Evolutionary conservation across 176 grass and related monocot species (phyloP), one percentile per base, ranked within the genome.

Genomic region (Puccinellia tenuiflora): DNA sequence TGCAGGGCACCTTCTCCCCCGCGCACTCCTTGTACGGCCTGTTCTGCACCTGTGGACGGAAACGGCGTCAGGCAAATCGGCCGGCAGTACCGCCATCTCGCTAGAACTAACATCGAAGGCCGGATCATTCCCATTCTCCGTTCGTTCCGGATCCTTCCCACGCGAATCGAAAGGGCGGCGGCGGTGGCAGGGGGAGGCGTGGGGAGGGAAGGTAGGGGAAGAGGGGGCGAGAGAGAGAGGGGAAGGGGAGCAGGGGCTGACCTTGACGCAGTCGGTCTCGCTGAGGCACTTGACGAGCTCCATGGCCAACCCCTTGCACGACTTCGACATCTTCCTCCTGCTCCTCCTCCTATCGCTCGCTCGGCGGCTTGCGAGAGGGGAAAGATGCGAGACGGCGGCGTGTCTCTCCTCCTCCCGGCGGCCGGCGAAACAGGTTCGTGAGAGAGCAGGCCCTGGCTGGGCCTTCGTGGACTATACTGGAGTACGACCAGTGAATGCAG

Each of bases 201-300:
- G 24, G 7, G 65, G 62, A 21, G 13, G 6, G 62, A 21, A 7
- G 6, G 64, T 45, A 21, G 21, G 6, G 10, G 77, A 8, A 30
- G 43, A 9, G 30, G 48, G 5, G 15, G 31, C 5, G 26, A 65
- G 11, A 18, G 16, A 16, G 34, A 38, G 22, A 5, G 78, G 72
- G 17, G 6, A 28, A 39, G 33, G 55, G 51, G 67, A 7, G 56
- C 52, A 1, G 37, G 35, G 37, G 35, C 62, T 30, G 62, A 99
- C 93, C 93, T 96, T 99, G 29, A 99, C 85, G 73, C 91, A 96
- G 63, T 99, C 84, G 34, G 93, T 92, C 79, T 99, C 88, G 85
- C 91, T 96, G 55, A 99, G 89, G 88, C 97, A 99, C 89, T 96
- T 99, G 71, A 99, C 88, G 48, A 99, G 97, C 91, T 99, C 96